phyloP scores from a whole-genome alignment of 495 filamentous ascomycete species.

The Extremus antarcticus region DNA sequence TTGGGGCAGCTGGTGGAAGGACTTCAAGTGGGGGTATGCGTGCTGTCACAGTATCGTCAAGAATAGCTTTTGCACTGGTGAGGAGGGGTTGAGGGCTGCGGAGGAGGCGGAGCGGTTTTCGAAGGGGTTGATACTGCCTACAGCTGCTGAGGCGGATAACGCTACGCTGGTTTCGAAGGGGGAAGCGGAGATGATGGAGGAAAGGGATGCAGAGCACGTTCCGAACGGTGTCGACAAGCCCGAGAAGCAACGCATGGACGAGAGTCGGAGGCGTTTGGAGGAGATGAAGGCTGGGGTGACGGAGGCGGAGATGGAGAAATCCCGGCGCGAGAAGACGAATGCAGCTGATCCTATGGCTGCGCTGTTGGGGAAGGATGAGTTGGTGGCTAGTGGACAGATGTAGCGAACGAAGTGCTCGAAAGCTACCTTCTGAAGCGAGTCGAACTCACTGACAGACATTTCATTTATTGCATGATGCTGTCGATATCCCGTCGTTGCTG shows the following conservation, averaged over 20 bases:
- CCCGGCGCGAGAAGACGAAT: conserved; percentile 57
- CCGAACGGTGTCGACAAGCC: conserved; percentile 27
- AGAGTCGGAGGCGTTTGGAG: conserved; percentile 55
- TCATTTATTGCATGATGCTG: no score
- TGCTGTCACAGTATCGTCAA: conserved; percentile 90
- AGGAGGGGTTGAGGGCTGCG: conserved; percentile 64
- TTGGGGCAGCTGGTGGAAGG: conserved; percentile 96
- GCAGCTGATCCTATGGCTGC: conserved; percentile 79
- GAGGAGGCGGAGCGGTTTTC: conserved; percentile 53
- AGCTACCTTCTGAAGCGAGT: no score
- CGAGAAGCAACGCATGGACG: conserved; percentile 29
- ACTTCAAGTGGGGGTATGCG: conserved; percentile 93
- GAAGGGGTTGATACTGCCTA: conserved; percentile 36
- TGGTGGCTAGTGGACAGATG: conserved; percentile 6
- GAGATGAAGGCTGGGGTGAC: conserved; percentile 67
- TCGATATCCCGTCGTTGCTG: no score
- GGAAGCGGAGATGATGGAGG: conserved; percentile 30
- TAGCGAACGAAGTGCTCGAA: conserved; percentile 1
- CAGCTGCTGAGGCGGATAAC: conserved; percentile 15
- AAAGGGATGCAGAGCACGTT: conserved; percentile 24
- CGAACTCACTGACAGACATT: no score
- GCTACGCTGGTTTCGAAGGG: conserved; percentile 24
- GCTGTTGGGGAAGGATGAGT: conserved; percentile 52
- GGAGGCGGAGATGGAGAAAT: conserved; percentile 75
- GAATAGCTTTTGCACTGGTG: conserved; percentile 95